Percentiles rank a stretch among this genome's conserved stretches.
Evolutionary conservation across 805 yeast species (phyloP).

Genomic region (Nakazawaea populi): DNA sequence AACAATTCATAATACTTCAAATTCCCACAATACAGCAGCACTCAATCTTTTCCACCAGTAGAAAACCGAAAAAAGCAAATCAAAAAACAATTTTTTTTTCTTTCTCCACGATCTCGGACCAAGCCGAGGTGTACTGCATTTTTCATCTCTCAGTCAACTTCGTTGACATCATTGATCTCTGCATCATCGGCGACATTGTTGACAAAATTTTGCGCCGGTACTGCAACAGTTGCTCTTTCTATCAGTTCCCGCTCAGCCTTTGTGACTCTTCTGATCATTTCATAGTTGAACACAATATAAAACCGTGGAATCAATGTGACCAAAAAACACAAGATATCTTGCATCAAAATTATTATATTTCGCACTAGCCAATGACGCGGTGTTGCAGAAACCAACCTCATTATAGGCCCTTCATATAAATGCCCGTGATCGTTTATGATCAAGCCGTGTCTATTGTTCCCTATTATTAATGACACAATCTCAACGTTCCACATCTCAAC

Average conservation of each 20-base stretch:
- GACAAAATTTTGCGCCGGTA: background rate
- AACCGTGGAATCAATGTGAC: slow-evolving; percentile 6
- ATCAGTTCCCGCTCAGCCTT: slow-evolving; percentile 6
- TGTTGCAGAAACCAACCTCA: background rate
- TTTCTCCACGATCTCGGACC: background rate
- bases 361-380: background rate
- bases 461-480: slow-evolving; percentile 2
- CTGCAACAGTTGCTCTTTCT: background rate
- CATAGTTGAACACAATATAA: slow-evolving; percentile 6
- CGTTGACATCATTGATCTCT: background rate
- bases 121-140: background rate
- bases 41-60: too few species aligned
- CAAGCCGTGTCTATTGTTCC: slow-evolving; percentile 8
- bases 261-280: slow-evolving; percentile 2
- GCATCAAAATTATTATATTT: background rate
- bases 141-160: too few species aligned
- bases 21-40: too few species aligned
- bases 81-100: too few species aligned
- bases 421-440: background rate
- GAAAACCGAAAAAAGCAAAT: too few species aligned
- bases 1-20: too few species aligned
- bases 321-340: slow-evolving; percentile 6
- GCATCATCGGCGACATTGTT: background rate
- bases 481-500: background rate
- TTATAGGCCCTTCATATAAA: background rate